Evolutionary conservation across 495 filamentous ascomycete species (phyloP).

Genomic region (Hypoxylon crocopeplum): DNA sequence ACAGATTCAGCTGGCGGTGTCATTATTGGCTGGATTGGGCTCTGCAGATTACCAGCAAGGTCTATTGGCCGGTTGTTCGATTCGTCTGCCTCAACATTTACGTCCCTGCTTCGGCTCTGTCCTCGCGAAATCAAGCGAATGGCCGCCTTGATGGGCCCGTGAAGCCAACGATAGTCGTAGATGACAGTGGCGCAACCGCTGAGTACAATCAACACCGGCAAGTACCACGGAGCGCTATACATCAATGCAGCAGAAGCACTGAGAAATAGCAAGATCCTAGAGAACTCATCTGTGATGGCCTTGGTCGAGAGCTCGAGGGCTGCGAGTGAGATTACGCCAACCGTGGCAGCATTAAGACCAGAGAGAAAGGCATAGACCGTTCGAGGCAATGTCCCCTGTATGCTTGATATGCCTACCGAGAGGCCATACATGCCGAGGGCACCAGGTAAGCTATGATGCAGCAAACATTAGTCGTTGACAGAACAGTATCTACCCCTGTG

Average conservation of each 20-base stretch:
- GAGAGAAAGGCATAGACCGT: conserved; percentile 78
- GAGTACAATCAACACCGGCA: conserved; percentile 71
- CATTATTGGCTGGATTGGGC: neutral
- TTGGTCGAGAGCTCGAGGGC: conserved; percentile 77
- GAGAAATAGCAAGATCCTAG: conserved; percentile 73
- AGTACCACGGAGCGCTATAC: conserved; percentile 85
- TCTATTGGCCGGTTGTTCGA: neutral
- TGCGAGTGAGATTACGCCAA: conserved; percentile 81
- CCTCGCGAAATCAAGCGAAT: neutral
- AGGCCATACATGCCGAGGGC: conserved; percentile 80
- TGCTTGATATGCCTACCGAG: conserved; percentile 68
- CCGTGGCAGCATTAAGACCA: conserved; percentile 78
- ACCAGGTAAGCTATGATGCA: conserved; percentile 71
- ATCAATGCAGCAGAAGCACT: conserved; percentile 72
- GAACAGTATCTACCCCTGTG: too few relatives aligned
- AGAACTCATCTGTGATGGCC: conserved; percentile 75
- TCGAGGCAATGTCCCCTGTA: conserved; percentile 65
- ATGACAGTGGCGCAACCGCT: conserved; percentile 62
- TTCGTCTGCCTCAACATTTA: conserved; percentile 4
- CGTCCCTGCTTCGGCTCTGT: neutral
- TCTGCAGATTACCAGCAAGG: neutral
- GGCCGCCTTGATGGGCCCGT: conserved; percentile 28
- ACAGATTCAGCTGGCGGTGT: neutral
- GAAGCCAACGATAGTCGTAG: conserved; percentile 67
- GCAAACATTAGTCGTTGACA: too few relatives aligned